Base-by-base conservation (phyloP, 805 yeast genomes). In the Cyberlindnera samutprakarnensis region DNA sequence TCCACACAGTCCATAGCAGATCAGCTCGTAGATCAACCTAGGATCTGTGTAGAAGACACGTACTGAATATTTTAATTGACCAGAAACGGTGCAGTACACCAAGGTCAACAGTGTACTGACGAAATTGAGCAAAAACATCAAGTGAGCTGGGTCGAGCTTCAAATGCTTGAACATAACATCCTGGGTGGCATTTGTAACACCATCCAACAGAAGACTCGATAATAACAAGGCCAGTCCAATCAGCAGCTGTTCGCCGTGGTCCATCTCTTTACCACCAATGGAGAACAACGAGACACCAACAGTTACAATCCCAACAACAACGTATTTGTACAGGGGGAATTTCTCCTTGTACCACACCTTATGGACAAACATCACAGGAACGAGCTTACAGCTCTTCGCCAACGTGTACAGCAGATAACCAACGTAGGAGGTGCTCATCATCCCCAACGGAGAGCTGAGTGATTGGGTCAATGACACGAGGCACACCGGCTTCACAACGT, bases 361-460 rank as follows among this genome's bases (percentile, higher is more conserved):
- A 49, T 87, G 96, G 3, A 92, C 82, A 21, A 83, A 52, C 80
- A 92, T 77, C n/a, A 90, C 95, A 0, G 99, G 99, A 15, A 92
- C 74, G 55, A 92, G 67, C 49, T 92, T 92, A 54, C 97, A 90
- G 33, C 95, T 80, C 53, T 92, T 92, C 14, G 96, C 94, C 39
- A 92, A 67, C 41, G 90, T 69, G 46, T 74, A 80, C 0, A 94
- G 81, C 49, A 92, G 61, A 51, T 83, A 92, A 51, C 85, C 95
- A 20, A 92, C 90, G 53, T 90, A 85, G 30, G 71, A 66, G 38
- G 90, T 60, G 14, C 95, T 75, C 25, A 77, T 70, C 39, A 85
- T 77, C 1, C 94, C 92, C 27, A 92, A 58, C 5, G 96, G 96
- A 2, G 88, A 71, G 1, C 95, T 75, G 17, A 88, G 47, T 15